Evolutionary conservation across 2,329 filamentous ascomycete genomes (phyloP), one percentile per base, ranked within the genome.

Genomic region (Plectosphaerella cucumerina): DNA sequence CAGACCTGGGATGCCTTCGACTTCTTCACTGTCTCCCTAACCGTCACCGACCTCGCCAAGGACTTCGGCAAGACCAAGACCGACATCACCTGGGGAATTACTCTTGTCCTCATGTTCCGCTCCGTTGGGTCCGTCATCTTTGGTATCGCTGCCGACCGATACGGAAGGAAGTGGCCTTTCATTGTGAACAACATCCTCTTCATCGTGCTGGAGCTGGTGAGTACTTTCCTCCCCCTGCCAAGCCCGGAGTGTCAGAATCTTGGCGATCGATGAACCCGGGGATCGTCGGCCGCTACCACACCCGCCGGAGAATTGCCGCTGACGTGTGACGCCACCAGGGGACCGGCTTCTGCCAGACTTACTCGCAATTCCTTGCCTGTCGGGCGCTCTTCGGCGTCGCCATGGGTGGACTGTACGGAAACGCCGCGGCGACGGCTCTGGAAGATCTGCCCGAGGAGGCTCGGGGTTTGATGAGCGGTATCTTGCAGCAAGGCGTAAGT

Each of bases 381-480:
- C 78, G 89, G 39, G 83, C 85, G 41, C 71, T 93, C 3, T 93
- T 92, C 61, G 89, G 89, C 44, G 68, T 93, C 42, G 88, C 89
- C 59, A 93, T 93, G 89, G 89, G 89, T 37, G 89, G 89, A 57
- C 58, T 92, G 2, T 85, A 91, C 66, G 89, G 89, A 50, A 90
- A 90, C 60, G 87, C 86, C 2, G 86, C 87, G 10, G 87, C 88
- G 5, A 92, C 89, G 59, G 87, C 88, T 0, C 76, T 93, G 10
- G 89, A 93, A 62, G 88, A 90, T 60, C 81, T 85, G 53, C 87
- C 86, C 5, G 67, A 73, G 42, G 81, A 85, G 55, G 81, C 86
- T 3, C 79, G 88, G 59, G 88, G 88, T 58, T 70, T 92, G 22
- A 86, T 91, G 75, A 86, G 82, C 44, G 88, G 88, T 56, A 84